Evolutionary conservation across 345 rosid species (phyloP).

Genomic region (Excoecaria cochinchinensis): DNA sequence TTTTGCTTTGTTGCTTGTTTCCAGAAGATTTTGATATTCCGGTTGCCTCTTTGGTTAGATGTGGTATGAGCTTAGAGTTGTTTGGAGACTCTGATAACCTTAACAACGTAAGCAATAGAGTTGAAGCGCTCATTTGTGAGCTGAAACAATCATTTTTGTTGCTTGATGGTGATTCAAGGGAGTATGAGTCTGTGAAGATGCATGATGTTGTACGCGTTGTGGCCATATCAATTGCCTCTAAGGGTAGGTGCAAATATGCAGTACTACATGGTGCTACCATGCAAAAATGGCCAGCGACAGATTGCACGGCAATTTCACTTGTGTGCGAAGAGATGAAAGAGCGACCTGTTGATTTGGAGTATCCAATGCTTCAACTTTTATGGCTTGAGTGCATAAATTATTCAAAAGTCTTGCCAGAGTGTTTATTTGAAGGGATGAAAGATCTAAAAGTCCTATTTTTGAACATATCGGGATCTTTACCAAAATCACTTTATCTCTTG

Average conservation of each 20-base stretch:
- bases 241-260: not conserved
- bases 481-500: conserved; percentile 10
- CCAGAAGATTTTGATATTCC: conserved; percentile 9
- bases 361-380: conserved; percentile 18
- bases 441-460: conserved; percentile 23
- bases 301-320: conserved; percentile 4
- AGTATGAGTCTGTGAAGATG: not conserved
- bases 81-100: not conserved
- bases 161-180: not conserved
- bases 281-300: not conserved
- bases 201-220: conserved; percentile 1
- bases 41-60: not conserved
- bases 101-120: not conserved
- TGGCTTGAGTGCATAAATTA: fast-evolving
- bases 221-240: conserved; percentile 3
- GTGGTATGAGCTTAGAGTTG: conserved; percentile 8
- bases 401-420: not conserved
- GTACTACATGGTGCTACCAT: not conserved
- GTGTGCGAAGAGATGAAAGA: not conserved
- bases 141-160: conserved; percentile 11
- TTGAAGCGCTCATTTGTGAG: not conserved
- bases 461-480: not conserved
- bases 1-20: conserved; percentile 13
- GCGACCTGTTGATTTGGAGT: conserved; percentile 3
- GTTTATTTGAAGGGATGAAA: conserved; percentile 12